Conservation (phyloP, 225 moss, liverwort and hornwort genomes). For the Polytrichum commune region DNA sequence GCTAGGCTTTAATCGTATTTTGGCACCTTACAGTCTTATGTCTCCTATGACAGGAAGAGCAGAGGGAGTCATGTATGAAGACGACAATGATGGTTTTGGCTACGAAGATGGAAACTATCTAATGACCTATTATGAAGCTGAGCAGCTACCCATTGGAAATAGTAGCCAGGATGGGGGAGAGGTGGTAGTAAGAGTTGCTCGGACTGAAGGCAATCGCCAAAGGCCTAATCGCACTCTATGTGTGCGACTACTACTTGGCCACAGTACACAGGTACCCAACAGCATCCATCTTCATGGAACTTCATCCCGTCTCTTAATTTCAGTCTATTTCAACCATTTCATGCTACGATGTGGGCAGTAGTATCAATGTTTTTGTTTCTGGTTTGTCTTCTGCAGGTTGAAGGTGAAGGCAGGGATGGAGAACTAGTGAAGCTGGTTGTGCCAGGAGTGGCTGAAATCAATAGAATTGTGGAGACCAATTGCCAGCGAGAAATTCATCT, state of each 20-base stretch:
- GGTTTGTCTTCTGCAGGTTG: slow-evolving; percentile 36
- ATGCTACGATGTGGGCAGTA: too few species aligned
- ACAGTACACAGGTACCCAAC: slow-evolving; percentile 45
- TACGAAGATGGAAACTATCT: slow-evolving; percentile 63
- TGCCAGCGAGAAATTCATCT: slow-evolving; percentile 14
- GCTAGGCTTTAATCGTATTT: too few species aligned
- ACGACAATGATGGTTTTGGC: slow-evolving; percentile 73
- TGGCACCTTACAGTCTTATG: too few species aligned
- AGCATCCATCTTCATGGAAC: too few species aligned
- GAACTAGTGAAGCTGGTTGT: slow-evolving; percentile 53
- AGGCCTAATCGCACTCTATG: slow-evolving; percentile 61
- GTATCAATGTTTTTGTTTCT: too few species aligned
- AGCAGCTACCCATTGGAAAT: slow-evolving; percentile 23
- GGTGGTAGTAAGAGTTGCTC: slow-evolving; percentile 48
- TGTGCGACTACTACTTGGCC: slow-evolving; percentile 71
- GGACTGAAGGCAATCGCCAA: slow-evolving; percentile 50
- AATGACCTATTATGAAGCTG: slow-evolving; percentile 62
- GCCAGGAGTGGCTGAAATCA: slow-evolving; percentile 52
- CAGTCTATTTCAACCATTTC: too few species aligned
- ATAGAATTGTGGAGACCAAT: slow-evolving; percentile 32
- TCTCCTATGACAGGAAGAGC: slow-evolving; percentile 54
- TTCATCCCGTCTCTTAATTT: too few species aligned
- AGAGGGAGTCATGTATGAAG: slow-evolving; percentile 71
- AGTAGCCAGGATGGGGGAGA: slow-evolving; percentile 29
- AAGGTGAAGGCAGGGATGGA: slow-evolving; percentile 70